These are phyloP conservation scores for Suillus clintonianus DNA, from an alignment of 768 basidiomycete species.

Conservation along the genomic window DNA sequence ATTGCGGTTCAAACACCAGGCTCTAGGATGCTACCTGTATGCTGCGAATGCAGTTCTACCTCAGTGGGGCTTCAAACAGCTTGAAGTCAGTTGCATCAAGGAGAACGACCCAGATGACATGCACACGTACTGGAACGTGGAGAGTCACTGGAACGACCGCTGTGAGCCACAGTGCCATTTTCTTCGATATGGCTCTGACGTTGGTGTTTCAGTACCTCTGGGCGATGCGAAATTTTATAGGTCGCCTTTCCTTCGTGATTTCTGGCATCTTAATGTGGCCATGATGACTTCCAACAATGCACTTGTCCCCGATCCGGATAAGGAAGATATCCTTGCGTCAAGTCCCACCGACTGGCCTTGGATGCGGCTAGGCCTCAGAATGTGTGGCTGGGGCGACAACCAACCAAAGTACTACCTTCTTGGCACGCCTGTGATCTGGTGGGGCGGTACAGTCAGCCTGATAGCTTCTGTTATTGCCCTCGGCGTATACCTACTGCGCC, in stretches of 20 bases:
- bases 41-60: conserved; percentile 89
- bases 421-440: conserved; percentile 93
- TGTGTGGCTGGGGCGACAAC: conserved; percentile 94
- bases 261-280: conserved; percentile 98
- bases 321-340: conserved; percentile 96
- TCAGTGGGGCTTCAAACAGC: conserved; percentile 99
- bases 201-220: conserved; percentile 60
- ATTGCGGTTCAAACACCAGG: conserved; percentile 77
- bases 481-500: conserved; percentile 74
- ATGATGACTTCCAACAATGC: conserved; percentile 99
- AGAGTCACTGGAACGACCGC: conserved; percentile 95
- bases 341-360: conserved; percentile 94
- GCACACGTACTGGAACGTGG: conserved; percentile 98
- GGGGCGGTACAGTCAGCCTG: conserved; percentile 75
- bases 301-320: conserved; percentile 95
- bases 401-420: conserved; percentile 93
- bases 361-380: conserved; percentile 84
- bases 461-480: conserved; percentile 51
- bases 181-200: conserved; percentile 1
- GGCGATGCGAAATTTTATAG: conserved; percentile 83
- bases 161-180: conserved; percentile 53
- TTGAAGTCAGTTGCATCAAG: conserved; percentile 93
- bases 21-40: conserved; percentile 82
- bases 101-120: conserved; percentile 78
- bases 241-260: conserved; percentile 94